Evolutionary conservation across 257 asterid genomes (phyloP), one percentile per base, ranked within the genome.

Genomic region (Scutellaria barbata): DNA sequence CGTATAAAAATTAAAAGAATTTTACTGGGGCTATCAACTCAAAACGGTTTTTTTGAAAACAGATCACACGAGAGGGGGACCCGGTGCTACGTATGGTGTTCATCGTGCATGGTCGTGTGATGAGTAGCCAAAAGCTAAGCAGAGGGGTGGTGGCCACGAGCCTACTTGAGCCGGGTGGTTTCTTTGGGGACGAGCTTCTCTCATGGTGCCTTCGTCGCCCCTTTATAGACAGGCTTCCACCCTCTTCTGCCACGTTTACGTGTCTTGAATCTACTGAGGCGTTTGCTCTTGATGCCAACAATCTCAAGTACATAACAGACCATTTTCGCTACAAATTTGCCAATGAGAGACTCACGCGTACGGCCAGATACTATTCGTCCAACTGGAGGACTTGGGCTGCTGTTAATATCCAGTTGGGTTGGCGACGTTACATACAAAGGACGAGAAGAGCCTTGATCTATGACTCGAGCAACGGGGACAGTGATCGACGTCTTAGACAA

Each of bases 371-470:
- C 71, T 87, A 87, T 60, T 92, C 98, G 0, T 87, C 97, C 70
- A 90, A 88, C 11, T 92, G 98, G 98, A 80, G 97, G 80, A 92
- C 97, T 3, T 92, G 98, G 98, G 98, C 90, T 0, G 96, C 97
- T 1, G 97, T 92, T 8, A 90, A 90, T 59, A 79, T 92, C 71
- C 98, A 92, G 52, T 10, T 92, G 47, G 96, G 84, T 1, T 92
- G 98, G 98, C 85, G 90, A 7, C 92, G 90, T 1, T 79, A 87
- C 68, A 40, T 74, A 66, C 46, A 66, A 55, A 79, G 97, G 81
- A 90, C 84, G 0, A 85, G 85, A 45, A 87, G 72, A 2, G 55
- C 72, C 1, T 6, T 69, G 40, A 59, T 33, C 50, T 76, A 37
- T 25, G 69, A n/a, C 4, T 47, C 78, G 8, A 70, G 10, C 4